These are phyloP conservation scores for Candida nemodendra DNA, from an alignment of 805 yeast genomes.

Conservation along the genomic window DNA sequence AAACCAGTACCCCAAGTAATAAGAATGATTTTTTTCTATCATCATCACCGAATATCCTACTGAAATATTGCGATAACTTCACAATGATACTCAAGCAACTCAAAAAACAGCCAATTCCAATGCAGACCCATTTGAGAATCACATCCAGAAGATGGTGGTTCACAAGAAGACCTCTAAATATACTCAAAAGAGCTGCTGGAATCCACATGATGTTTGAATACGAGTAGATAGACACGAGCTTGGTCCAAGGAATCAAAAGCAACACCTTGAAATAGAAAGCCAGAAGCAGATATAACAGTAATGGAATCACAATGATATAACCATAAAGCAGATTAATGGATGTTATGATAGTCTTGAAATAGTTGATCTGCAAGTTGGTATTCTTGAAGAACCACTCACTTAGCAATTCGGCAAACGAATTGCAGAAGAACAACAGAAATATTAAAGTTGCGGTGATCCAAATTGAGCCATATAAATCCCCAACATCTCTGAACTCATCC, in stretches of 20 bases:
- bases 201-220: conserved; percentile 83
- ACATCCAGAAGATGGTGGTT: conserved; percentile 43
- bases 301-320: conserved; percentile 68
- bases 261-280: conserved; percentile 53
- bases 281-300: conserved; percentile 48
- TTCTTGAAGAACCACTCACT: conserved; percentile 47
- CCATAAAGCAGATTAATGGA: conserved; percentile 74
- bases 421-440: conserved; percentile 69
- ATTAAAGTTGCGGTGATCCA: conserved; percentile 89
- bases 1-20: conserved; percentile 40
- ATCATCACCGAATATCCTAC: conserved; percentile 33
- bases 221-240: conserved; percentile 74
- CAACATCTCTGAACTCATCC: conserved; percentile 40
- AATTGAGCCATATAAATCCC: conserved; percentile 83
- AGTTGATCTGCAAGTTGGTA: conserved; percentile 40
- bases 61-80: conserved; percentile 43
- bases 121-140: conserved; percentile 62
- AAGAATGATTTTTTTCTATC: conserved; percentile 38
- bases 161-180: conserved; percentile 55
- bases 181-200: conserved; percentile 67
- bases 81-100: conserved; percentile 56
- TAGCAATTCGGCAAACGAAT: conserved; percentile 66
- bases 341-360: conserved; percentile 62
- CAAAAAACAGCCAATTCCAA: conserved; percentile 55
- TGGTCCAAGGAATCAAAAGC: conserved; percentile 49